These are phyloP conservation scores for Lactifluus rugatus DNA, from an alignment of 768 basidiomycete species.

Conservation along the genomic window DNA sequence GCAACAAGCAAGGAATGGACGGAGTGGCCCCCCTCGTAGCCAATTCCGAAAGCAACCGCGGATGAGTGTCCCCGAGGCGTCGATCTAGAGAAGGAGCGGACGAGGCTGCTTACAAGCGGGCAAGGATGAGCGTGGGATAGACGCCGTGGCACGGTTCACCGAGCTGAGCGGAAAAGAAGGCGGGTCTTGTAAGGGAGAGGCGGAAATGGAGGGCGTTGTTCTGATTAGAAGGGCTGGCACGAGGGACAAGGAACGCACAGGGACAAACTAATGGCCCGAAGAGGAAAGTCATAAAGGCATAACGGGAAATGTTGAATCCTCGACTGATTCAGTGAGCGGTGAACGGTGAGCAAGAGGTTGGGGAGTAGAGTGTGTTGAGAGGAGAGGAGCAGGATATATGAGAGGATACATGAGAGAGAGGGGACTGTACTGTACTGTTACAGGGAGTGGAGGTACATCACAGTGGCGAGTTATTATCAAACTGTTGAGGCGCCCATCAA, in stretches of 20 bases:
- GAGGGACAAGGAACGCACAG: neutral
- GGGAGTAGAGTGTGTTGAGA: too few relatives aligned
- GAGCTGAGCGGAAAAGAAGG: neutral
- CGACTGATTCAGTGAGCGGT: too few relatives aligned
- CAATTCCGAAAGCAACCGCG: neutral
- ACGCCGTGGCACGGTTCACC: neutral
- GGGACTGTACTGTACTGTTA: too few relatives aligned
- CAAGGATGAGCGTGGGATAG: too few relatives aligned
- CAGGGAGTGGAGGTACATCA: too few relatives aligned
- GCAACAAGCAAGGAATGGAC: neutral
- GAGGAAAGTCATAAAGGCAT: constrained; percentile 8
- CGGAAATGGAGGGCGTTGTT: constrained; percentile 9
- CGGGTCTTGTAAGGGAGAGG: neutral
- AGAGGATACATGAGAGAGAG: too few relatives aligned
- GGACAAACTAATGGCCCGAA: constrained; percentile 7
- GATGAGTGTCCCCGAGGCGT: neutral
- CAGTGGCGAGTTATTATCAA: too few relatives aligned
- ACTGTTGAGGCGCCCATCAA: neutral
- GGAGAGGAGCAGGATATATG: neutral
- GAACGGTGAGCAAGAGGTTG: too few relatives aligned
- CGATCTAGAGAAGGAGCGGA: neutral
- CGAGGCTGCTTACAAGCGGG: too few relatives aligned
- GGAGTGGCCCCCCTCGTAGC: neutral
- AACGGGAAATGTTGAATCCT: neutral
- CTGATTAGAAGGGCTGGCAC: constrained; percentile 7